Percentiles rank a stretch among this genome's conserved stretches.
Conservation (phyloP, 2,329 filamentous ascomycete species). For the Alternaria arborescens region DNA sequence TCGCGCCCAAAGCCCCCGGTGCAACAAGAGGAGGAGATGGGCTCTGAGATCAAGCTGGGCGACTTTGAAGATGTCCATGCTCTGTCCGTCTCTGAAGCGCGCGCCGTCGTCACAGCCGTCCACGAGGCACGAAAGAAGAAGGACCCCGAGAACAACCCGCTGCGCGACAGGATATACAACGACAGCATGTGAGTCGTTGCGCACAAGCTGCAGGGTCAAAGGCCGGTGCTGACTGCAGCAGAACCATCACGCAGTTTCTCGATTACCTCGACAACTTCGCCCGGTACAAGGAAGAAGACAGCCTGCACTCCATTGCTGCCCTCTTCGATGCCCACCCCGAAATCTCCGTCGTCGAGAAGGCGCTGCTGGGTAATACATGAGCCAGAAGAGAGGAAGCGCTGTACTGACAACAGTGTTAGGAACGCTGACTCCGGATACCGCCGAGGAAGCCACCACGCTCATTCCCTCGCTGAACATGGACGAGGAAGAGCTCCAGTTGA, state of each 20-base stretch:
- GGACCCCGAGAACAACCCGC: constrained; percentile 69
- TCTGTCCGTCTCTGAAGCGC: constrained; percentile 89
- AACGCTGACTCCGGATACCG: constrained; percentile 88
- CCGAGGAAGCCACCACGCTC: constrained; percentile 95
- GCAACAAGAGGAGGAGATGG: constrained; percentile 86
- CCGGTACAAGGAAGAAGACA: constrained; percentile 94
- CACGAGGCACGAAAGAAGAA: constrained; percentile 81
- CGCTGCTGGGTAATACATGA: constrained; percentile 73
- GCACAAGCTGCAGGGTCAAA: constrained; percentile 8
- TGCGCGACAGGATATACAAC: constrained; percentile 78
- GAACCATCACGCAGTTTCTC: constrained; percentile 84
- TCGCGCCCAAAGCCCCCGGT: constrained; percentile 67
- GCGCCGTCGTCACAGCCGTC: constrained; percentile 89
- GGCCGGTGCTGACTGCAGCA: constrained; percentile 42
- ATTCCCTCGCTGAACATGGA: constrained; percentile 93
- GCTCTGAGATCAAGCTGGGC: constrained; percentile 81
- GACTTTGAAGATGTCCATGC: constrained; percentile 94
- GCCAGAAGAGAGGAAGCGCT: constrained; percentile 13
- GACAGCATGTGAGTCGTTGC: constrained; percentile 45
- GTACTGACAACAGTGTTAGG: constrained; percentile 61
- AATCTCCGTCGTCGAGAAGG: constrained; percentile 90
- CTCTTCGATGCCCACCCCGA: constrained; percentile 80
- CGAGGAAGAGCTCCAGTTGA: constrained; percentile 85
- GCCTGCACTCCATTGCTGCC: constrained; percentile 91
- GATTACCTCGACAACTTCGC: constrained; percentile 95